Conservation (phyloP, 2,329 filamentous ascomycete species). For the Aspergillus niger region DNA sequence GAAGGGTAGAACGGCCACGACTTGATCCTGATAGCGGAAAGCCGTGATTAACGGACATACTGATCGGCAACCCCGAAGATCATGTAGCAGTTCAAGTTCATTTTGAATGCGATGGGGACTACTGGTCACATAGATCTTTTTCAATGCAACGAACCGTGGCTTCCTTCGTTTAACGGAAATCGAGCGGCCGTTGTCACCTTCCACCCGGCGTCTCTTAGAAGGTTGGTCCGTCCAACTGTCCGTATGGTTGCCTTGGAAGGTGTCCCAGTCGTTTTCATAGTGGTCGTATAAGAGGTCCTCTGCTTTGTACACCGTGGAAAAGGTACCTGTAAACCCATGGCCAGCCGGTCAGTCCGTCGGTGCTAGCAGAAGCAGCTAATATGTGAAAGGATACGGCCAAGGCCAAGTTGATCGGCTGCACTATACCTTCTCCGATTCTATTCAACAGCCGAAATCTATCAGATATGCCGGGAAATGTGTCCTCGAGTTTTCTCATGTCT, state of each 20-base stretch:
- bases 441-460: conserved; percentile 88
- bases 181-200: conserved; percentile 37
- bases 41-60: conserved; percentile 96
- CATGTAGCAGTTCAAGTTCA: conserved; percentile 89
- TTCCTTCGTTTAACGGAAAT: conserved; percentile 47
- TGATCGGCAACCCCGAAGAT: conserved; percentile 76
- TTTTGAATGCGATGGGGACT: conserved; percentile 92
- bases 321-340: conserved; percentile 68
- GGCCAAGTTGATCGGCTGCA: background rate
- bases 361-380: background rate
- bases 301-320: conserved; percentile 98
- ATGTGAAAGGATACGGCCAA: background rate
- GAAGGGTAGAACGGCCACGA: conserved; percentile 91
- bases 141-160: conserved; percentile 88
- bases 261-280: conserved; percentile 86
- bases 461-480: conserved; percentile 79
- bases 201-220: conserved; percentile 55
- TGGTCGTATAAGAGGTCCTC: conserved; percentile 84
- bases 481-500: conserved; percentile 84
- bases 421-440: conserved; percentile 87
- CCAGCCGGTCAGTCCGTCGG: background rate
- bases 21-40: conserved; percentile 92
- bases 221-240: conserved; percentile 71
- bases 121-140: conserved; percentile 99
- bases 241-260: conserved; percentile 62